Base-by-base conservation (phyloP, 192 early-diverging fungal species). In the Backusella tarrabulga region DNA sequence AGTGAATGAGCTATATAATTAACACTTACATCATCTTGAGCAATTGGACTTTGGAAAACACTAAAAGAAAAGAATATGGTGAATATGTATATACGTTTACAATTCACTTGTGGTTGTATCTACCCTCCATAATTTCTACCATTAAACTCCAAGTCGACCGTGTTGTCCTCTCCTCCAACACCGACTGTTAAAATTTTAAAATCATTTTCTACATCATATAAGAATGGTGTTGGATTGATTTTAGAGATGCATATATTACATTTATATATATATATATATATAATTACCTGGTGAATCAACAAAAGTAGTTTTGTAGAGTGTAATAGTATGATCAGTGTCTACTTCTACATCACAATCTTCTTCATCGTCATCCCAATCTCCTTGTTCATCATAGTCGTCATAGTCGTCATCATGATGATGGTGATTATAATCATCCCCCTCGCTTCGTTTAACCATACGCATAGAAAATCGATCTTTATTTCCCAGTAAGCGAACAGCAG, bases 401-500 rank as follows among this genome's bases (percentile, higher is more conserved):
- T 66, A 15, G 1, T 75, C 14, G 2, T 68, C 26, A 9, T 79
- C 60, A 12, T 68, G 34, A 0, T 72, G 17, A 23, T 68, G 34
- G 1, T 72, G 17, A 38, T 70, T 69, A 11, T 75, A 34, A 6
- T 74, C 1, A 2, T 50, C 32, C 0, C 36, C 12, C 11, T 72
- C 32, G 8, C 23, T 56, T 11, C 36, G 71, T 15, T 68, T 46
- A 54, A 36, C 46, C 67, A 17, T 56, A 8, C 2, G 34, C 23
- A 23, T 50, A 26, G 11, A 56, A n/a, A 7, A 0, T 56, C 2
- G 54, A 23, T 56, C n/a, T 7, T 56, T 7, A 9, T 21, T 9
- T 21, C 34, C 26, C 21, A 81, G 26, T 23, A 81, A 40, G 26
- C 80, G 76, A 12, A 81, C 60, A 21, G 80, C 76, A 38, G 69